These are phyloP conservation scores for Phytophthora nicotianae DNA, from an alignment of 352 stramenopile genomes.

Conservation along the genomic window DNA sequence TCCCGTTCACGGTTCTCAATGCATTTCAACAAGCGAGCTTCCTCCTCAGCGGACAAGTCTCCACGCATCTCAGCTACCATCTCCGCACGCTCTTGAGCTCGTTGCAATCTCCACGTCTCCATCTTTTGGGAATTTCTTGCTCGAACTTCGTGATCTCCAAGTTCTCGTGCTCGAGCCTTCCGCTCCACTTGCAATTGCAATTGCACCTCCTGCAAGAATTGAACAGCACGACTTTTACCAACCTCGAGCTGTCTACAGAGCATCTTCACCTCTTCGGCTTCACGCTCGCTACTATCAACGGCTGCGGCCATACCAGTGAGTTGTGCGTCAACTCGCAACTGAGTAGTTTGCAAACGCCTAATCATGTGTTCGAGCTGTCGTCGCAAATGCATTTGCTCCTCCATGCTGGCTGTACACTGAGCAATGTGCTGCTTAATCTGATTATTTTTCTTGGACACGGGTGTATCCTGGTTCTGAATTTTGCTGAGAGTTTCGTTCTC, in stretches of 20 bases:
- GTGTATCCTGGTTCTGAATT: constrained; percentile 82
- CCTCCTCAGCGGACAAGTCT: constrained; percentile 72
- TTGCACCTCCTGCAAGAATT: constrained; percentile 85
- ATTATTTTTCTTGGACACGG: constrained; percentile 72
- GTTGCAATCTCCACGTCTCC: constrained; percentile 75
- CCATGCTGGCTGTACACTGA: constrained; percentile 72
- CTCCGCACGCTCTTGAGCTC: constrained; percentile 72
- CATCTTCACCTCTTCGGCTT: constrained; percentile 75
- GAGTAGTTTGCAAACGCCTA: constrained; percentile 71
- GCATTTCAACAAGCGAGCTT: constrained; percentile 52
- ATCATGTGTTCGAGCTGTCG: constrained; percentile 86
- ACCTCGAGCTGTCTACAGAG: constrained; percentile 81
- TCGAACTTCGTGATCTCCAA: constrained; percentile 78
- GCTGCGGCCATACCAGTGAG: constrained; percentile 68
- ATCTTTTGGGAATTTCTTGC: constrained; percentile 85
- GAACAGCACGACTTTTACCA: constrained; percentile 68
- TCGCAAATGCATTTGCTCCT: constrained; percentile 79
- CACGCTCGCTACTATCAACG: constrained; percentile 65
- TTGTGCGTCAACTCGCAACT: constrained; percentile 73
- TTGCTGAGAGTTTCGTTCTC: constrained; percentile 72
- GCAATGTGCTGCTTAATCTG: constrained; percentile 72
- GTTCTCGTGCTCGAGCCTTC: constrained; percentile 63
- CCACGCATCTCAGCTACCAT: constrained; percentile 79
- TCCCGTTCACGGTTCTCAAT: constrained; percentile 73
- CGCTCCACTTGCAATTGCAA: constrained; percentile 73